Conservation (phyloP, 2,329 filamentous ascomycete genomes). For the Lachnellula subtilissima region DNA sequence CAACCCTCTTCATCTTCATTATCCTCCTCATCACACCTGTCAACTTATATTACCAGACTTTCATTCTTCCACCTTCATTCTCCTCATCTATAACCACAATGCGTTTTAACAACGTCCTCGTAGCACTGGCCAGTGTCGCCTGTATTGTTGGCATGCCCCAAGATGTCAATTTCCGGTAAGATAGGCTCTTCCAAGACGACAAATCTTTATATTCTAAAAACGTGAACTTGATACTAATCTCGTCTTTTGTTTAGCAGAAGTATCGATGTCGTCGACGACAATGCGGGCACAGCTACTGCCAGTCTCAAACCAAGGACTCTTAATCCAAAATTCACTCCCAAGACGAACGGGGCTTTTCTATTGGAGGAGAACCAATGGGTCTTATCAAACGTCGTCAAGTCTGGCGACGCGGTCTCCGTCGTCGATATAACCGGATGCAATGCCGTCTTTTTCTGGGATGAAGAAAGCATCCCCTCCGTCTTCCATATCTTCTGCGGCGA, state of each 20-base stretch:
- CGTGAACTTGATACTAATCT: not conserved
- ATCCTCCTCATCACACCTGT: not conserved
- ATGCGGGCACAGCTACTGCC: not conserved
- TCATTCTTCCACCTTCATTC: not conserved
- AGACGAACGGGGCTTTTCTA: not conserved
- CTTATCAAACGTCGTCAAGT: not conserved
- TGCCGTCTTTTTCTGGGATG: constrained; percentile 3
- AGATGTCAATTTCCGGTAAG: not conserved
- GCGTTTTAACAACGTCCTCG: not conserved
- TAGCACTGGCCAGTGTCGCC: not conserved
- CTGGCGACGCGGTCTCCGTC: not conserved
- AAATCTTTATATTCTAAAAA: not conserved
- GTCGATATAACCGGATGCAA: constrained; percentile 1
- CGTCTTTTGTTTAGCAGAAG: not conserved
- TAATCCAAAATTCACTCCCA: not conserved
- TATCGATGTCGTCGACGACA: not conserved
- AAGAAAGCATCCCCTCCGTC: not conserved
- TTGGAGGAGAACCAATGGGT: constrained; percentile 2
- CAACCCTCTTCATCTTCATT: not conserved
- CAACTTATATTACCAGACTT: not conserved
- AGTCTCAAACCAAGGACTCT: constrained; percentile 2
- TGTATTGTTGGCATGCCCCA: not conserved
- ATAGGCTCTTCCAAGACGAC: not conserved
- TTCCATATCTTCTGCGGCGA: constrained; percentile 5
- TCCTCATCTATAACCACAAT: not conserved